Evolutionary conservation across 2,329 filamentous ascomycete species (phyloP), one percentile per base, ranked within the genome.

Genomic region (Zarea fungicola): DNA sequence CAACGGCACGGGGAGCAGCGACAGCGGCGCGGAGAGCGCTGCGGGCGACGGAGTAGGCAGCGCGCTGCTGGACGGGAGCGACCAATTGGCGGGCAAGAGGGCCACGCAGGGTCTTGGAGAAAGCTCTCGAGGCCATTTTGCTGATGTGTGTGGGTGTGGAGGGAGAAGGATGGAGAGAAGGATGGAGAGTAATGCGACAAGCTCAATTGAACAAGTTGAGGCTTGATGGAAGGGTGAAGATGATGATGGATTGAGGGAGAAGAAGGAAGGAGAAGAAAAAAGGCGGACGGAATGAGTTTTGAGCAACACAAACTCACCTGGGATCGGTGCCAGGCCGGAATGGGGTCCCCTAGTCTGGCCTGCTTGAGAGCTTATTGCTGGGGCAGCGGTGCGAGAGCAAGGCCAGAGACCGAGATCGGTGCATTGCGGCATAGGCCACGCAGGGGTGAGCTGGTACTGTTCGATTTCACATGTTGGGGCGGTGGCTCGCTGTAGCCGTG

Each of bases 101-200:
- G 60, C 75, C 74, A 65, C 81, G 80, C 62, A 85, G 72, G 66
- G 81, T 77, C 76, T 80, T 83, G 64, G 79, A 79, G 76, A 89
- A 77, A 74, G 74, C 82, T 74, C 85, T 80, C 64, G 87, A 87
- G 69, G 87, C 85, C 87, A 92, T 91, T 75, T 69, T 80, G 71
- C 57, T 57, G 60, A 58, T 56, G 54, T 57, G 45, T 56, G 47
- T 54, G 52, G 56, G 60, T 63, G 61, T 59, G 52, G 59, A 57
- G 18, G 56, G 56, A 51, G 34, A 41, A 32, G 40, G 26, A 48
- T 32, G 42, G 53, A 48, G 37, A 51, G 16, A 34, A 32, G 48
- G 31, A 50, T 19, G 23, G 42, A 36, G 44, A 34, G 28, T 18
- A 28, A 11, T 35, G 41, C 28, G 39, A 31, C 31, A 45, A 48